These are phyloP conservation scores for Kwoniella bestiolae DNA, from an alignment of 768 basidiomycete species.

Conservation along the genomic window DNA sequence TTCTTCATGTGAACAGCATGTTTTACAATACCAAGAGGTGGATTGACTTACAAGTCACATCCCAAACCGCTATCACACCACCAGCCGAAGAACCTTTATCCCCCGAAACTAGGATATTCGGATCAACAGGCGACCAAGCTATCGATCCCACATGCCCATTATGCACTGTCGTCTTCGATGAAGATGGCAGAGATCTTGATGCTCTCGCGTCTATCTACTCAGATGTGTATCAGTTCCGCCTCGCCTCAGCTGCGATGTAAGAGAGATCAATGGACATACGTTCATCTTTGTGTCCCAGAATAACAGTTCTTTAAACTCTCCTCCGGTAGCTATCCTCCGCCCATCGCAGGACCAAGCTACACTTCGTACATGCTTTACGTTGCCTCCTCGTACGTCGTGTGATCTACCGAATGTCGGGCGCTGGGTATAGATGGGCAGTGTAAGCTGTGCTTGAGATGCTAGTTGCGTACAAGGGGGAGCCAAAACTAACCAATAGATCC, in stretches of 20 bases:
- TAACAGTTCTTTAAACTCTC: slow-evolving; percentile 41
- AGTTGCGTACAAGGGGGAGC: too few relatives aligned
- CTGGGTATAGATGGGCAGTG: slow-evolving; percentile 12
- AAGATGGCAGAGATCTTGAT: slow-evolving; percentile 35
- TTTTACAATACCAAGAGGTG: background rate
- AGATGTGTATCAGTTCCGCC: background rate
- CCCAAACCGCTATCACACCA: slow-evolving; percentile 39
- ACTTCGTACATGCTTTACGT: slow-evolving; percentile 35
- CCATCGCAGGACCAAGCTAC: slow-evolving; percentile 50
- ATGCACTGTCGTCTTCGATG: slow-evolving; percentile 41
- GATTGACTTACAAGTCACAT: slow-evolving; percentile 31
- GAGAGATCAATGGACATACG: slow-evolving; percentile 7
- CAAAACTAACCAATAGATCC: slow-evolving; percentile 29
- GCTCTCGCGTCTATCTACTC: slow-evolving; percentile 35
- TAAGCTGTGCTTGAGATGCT: background rate
- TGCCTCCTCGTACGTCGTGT: slow-evolving; percentile 39
- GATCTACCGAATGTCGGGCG: slow-evolving; percentile 37
- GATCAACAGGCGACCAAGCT: slow-evolving; percentile 46
- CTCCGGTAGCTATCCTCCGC: slow-evolving; percentile 41
- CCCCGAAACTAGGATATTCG: slow-evolving; percentile 40
- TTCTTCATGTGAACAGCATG: background rate
- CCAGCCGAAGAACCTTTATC: slow-evolving; percentile 41
- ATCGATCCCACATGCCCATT: slow-evolving; percentile 47
- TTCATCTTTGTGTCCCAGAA: slow-evolving; percentile 39
- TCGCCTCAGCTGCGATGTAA: too few relatives aligned